These are phyloP conservation scores for Grosmannia clavigera DNA, from an alignment of 2,329 filamentous ascomycete species.

Conservation along the genomic window DNA sequence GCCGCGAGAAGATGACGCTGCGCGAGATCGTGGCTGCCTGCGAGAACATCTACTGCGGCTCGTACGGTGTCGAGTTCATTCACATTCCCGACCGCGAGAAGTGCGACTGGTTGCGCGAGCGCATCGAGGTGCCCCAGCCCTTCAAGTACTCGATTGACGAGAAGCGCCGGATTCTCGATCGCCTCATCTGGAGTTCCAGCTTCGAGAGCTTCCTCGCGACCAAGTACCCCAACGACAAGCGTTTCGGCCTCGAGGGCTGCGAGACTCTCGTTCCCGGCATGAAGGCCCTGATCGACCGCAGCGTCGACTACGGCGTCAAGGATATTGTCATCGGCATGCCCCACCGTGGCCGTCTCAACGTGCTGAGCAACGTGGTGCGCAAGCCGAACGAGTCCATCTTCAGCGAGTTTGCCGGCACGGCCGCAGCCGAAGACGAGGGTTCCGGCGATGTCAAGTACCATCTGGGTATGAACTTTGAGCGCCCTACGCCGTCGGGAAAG, in stretches of 20 bases:
- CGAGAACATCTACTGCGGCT: constrained; percentile 91
- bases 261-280: constrained; percentile 96
- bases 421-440: constrained; percentile 83
- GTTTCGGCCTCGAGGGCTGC: constrained; percentile 94
- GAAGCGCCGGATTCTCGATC: constrained; percentile 94
- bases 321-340: constrained; percentile 99
- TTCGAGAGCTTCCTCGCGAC: constrained; percentile 93
- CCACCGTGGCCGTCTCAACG: constrained; percentile 94
- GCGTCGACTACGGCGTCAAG: constrained; percentile 96
- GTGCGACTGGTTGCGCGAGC: constrained; percentile 95
- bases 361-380: constrained; percentile 94
- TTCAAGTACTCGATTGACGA: constrained; percentile 98
- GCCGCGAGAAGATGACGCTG: constrained; percentile 89
- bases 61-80: constrained; percentile 97
- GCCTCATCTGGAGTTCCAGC: constrained; percentile 95
- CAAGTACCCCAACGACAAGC: constrained; percentile 99
- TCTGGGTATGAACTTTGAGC: constrained; percentile 99
- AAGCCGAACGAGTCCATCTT: constrained; percentile 99
- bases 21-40: constrained; percentile 88
- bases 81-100: constrained; percentile 96
- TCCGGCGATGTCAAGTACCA: constrained; percentile 99
- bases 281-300: constrained; percentile 97
- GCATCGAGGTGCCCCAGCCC: constrained; percentile 82
- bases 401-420: constrained; percentile 86
- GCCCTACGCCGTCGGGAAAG: constrained; percentile 94